A percentile compares a stretch with the other conserved stretches of the same genome.
Conservation (phyloP, 495 filamentous ascomycete genomes). For the Neurospora terricola region DNA sequence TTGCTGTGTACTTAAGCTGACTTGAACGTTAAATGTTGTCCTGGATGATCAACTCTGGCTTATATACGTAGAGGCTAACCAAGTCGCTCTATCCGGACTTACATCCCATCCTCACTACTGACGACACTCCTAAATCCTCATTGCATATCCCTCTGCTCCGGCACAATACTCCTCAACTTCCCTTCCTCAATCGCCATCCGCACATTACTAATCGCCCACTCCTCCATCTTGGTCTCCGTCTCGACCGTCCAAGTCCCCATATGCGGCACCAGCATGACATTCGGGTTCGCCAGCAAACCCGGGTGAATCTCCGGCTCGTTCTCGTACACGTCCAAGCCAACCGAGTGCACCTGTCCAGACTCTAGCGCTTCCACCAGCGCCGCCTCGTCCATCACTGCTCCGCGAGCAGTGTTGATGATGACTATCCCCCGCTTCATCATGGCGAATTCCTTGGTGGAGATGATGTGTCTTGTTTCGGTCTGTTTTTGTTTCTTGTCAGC, state of each 20-base stretch:
- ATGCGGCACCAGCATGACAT: constrained; percentile 68
- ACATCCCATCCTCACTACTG: not conserved
- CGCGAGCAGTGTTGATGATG: constrained; percentile 63
- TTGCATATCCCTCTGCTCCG: constrained; percentile 47
- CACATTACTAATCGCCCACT: constrained; percentile 60
- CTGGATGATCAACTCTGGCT: not conserved
- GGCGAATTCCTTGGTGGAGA: constrained; percentile 50
- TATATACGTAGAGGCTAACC: not conserved
- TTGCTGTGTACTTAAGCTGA: not conserved
- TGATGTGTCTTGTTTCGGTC: constrained; percentile 57
- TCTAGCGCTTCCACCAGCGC: constrained; percentile 62
- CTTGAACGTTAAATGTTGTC: not conserved
- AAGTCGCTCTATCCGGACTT: not conserved
- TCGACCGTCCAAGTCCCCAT: constrained; percentile 59
- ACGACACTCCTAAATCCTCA: not conserved
- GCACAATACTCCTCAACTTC: constrained; percentile 56
- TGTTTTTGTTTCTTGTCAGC: constrained; percentile 19
- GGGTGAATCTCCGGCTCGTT: constrained; percentile 64
- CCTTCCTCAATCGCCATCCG: constrained; percentile 53
- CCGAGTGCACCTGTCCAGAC: constrained; percentile 53
- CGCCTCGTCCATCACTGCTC: constrained; percentile 60
- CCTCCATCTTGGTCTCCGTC: constrained; percentile 70
- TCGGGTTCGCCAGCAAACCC: constrained; percentile 57
- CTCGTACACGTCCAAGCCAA: constrained; percentile 77
- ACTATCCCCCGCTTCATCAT: constrained; percentile 64